Evolutionary conservation across 2,329 filamentous ascomycete species (phyloP).

Genomic region (Talaromyces sp.): DNA sequence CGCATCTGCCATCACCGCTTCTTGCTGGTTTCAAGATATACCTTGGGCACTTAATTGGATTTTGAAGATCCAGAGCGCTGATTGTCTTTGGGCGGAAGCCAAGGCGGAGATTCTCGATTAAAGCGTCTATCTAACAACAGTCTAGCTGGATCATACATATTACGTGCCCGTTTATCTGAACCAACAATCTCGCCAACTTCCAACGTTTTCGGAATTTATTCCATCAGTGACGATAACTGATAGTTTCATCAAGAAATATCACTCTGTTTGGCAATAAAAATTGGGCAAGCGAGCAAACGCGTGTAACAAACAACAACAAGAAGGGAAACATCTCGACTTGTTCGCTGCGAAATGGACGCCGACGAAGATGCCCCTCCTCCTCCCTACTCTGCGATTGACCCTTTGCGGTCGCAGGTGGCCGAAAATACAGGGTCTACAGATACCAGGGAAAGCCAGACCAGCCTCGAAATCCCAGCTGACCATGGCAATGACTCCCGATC

Average conservation of each 20-base stretch:
- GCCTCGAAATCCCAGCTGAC: neutral
- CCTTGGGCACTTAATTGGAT: neutral
- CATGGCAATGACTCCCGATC: neutral
- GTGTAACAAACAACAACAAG: neutral
- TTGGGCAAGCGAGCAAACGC: neutral
- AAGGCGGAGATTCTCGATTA: neutral
- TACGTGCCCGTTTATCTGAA: neutral
- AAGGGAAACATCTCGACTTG: neutral
- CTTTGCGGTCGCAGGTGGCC: slow-evolving; percentile 19
- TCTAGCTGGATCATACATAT: neutral
- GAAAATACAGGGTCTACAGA: slow-evolving; percentile 10
- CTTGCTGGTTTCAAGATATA: neutral
- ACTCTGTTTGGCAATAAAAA: neutral
- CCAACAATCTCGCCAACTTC: neutral
- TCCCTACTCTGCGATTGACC: slow-evolving; percentile 37
- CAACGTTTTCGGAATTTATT: neutral
- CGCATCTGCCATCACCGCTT: neutral
- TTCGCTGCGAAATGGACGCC: slow-evolving; percentile 3
- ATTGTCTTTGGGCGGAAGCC: neutral
- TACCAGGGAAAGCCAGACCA: neutral
- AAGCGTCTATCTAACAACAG: neutral
- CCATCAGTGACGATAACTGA: neutral
- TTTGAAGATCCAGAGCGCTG: neutral
- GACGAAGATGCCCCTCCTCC: slow-evolving; percentile 32
- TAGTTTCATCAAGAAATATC: neutral